Percentiles rank a stretch among this genome's conserved stretches.
Conservation (phyloP, 768 basidiomycete genomes). For the Russula dissimulans region DNA sequence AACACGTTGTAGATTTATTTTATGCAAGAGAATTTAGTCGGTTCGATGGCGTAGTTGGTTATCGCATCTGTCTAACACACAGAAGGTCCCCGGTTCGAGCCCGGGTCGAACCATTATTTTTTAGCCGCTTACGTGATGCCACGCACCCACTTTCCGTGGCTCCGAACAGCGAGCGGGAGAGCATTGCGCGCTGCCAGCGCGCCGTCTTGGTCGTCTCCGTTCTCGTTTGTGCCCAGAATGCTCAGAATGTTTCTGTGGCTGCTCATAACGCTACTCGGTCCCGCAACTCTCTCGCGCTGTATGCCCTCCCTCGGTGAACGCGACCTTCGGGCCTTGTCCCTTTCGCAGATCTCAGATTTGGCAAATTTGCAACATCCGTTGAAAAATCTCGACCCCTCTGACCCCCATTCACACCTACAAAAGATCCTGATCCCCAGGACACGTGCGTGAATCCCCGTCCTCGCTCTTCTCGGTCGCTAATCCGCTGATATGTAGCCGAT, state of each 20-base stretch:
- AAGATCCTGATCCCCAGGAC: slow-evolving; percentile 80
- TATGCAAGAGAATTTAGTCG: neutral
- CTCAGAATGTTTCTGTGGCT: slow-evolving; percentile 2
- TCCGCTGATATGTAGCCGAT: slow-evolving; percentile 37
- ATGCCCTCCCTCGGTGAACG: slow-evolving; percentile 30
- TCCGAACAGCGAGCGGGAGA: neutral
- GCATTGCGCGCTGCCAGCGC: too few relatives aligned
- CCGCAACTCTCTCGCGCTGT: slow-evolving; percentile 22
- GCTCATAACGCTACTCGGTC: neutral
- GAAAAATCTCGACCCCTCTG: slow-evolving; percentile 54
- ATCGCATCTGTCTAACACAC: slow-evolving; percentile 68
- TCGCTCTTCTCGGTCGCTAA: neutral
- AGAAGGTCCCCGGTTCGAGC: slow-evolving; percentile 22
- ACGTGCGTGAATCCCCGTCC: slow-evolving; percentile 37
- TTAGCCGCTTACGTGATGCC: neutral
- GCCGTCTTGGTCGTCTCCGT: too few relatives aligned
- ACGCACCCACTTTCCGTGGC: neutral
- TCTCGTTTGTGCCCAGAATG: neutral
- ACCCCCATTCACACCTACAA: slow-evolving; percentile 66
- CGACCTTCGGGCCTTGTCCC: slow-evolving; percentile 36
- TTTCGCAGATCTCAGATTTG: slow-evolving; percentile 42
- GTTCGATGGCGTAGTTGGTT: slow-evolving; percentile 63
- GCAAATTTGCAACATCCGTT: slow-evolving; percentile 52
- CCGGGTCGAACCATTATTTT: slow-evolving; percentile 17
- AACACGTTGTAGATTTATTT: neutral